Conservation (phyloP, 768 basidiomycete species). For the Podaxis sp. region DNA sequence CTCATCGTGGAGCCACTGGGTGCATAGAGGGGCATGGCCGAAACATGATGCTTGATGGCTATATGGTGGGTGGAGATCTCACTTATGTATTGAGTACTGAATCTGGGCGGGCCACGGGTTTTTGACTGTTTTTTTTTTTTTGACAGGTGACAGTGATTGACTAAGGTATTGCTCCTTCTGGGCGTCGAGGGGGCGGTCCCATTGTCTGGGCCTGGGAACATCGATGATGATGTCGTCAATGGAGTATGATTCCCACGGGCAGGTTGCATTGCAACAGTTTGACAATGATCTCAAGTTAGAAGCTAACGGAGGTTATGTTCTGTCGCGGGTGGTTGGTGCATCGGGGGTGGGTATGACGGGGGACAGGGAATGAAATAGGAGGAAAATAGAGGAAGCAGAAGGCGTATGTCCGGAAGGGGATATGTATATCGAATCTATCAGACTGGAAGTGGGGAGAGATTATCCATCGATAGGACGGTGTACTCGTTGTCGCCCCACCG, state of each 20-base stretch:
- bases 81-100: neutral
- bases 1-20: no score
- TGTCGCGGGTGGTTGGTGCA: no score
- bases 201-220: constrained; percentile 9
- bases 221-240: neutral
- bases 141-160: neutral
- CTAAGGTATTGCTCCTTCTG: neutral
- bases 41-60: no score
- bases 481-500: neutral
- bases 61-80: no score
- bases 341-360: neutral
- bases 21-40: no score
- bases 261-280: neutral
- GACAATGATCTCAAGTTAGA: neutral
- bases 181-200: neutral
- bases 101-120: neutral
- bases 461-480: neutral
- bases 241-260: neutral
- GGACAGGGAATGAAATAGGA: neutral
- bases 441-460: neutral
- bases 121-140: neutral
- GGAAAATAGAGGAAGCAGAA: neutral
- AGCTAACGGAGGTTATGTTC: neutral
- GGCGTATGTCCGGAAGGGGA: constrained; percentile 4
- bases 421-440: constrained; percentile 16